Percentiles rank a stretch among this genome's conserved stretches.
phyloP scores from a whole-genome alignment of 495 filamentous ascomycete species.

The Margaritispora aquatica region DNA sequence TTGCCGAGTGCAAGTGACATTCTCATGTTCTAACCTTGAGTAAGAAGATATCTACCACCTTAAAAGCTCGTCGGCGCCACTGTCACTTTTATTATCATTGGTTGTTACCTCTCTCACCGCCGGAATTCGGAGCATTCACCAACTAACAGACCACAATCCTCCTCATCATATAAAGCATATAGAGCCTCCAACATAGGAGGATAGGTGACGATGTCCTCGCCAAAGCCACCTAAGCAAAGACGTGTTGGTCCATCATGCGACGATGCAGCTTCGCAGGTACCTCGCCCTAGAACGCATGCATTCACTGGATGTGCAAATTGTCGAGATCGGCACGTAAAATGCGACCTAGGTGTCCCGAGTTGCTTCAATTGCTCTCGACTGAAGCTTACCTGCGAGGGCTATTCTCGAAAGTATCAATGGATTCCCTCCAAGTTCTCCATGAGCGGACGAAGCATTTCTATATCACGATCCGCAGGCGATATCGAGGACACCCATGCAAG shows the following conservation, averaged over 20 bases:
- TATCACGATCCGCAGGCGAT: neutral
- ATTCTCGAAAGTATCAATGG: constrained; percentile 1
- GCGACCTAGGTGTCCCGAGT: neutral
- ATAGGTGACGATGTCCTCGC: no score
- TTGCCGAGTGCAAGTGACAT: no score
- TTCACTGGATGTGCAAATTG: neutral
- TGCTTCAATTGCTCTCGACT: neutral
- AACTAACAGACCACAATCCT: no score
- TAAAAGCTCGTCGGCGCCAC: no score
- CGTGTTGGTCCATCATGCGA: neutral
- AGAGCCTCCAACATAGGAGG: no score
- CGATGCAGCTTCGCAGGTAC: neutral
- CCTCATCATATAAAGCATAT: no score
- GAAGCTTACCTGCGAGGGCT: neutral
- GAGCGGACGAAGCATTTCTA: neutral
- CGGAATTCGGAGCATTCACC: no score
- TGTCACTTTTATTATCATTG: no score
- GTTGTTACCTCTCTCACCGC: no score
- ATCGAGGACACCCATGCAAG: neutral
- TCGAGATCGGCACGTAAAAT: neutral
- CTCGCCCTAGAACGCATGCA: neutral
- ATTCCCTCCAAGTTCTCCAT: neutral
- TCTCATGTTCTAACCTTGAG: no score
- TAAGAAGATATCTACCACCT: no score
- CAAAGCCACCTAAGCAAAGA: neutral